Base-by-base conservation (phyloP, 2,329 filamentous ascomycete species). In the Sporothrix pseudoabietina region DNA sequence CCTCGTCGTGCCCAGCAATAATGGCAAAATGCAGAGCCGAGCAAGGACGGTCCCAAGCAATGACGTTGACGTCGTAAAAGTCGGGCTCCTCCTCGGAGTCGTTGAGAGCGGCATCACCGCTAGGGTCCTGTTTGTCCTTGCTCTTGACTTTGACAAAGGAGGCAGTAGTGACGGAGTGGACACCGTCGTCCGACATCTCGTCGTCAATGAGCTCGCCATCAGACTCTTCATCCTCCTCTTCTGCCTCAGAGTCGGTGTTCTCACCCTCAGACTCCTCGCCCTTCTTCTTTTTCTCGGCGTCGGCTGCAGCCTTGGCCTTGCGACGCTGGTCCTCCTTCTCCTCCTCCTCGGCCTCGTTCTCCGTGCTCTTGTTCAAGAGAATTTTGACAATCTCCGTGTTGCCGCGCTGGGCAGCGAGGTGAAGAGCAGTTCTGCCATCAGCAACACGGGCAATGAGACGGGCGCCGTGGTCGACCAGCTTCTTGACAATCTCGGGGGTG, bases 11-110 rank as follows among this genome's bases (percentile, higher is more conserved):
- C 0, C 92, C 93, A 74, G 89, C 88, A 1, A 92, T 80, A 74
- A 97, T 94, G 8, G 94, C 94, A 39, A 94, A 85, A 79, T 97
- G 94, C 5, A 97, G 84, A 1, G 94, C 89, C 14, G 91, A 92
- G 73, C 89, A 88, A 4, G 90, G 89, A 5, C 86, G 87, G 77
- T 97, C 93, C 94, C 94, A 97, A 0, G 92, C 89, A n/a, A 92
- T 79, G 1, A 91, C 87, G 76, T 97, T 90, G 74, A 94, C 86
- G 76, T 96, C 89, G 79, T 92, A 95, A 71, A 94, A 87, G 80
- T 97, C 93, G 0, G 93, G 92, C 26, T 92, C 91, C 10, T 91
- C 86, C 1, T 89, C 85, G 30, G 87, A 83, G 7, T 89, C 87
- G 6, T 90, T 87, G 0, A 85, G 83, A 0, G 85, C 82, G 1